A percentile compares a stretch with the other conserved stretches of the same genome.
Conservation (phyloP, 2,329 filamentous ascomycete species). For the Daldinia eschscholtzii region DNA sequence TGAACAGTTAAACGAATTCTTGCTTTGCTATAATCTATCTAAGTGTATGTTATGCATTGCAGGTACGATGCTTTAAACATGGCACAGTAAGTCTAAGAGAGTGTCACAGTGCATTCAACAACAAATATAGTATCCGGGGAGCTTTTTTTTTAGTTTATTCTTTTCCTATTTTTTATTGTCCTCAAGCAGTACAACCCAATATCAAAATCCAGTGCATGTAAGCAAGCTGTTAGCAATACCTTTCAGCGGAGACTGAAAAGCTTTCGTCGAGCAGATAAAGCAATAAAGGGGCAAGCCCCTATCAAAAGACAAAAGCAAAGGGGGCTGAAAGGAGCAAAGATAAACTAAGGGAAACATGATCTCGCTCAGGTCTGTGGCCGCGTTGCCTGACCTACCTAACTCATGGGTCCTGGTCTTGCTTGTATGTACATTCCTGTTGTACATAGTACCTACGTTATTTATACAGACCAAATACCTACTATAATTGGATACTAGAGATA, state of each 20-base stretch:
- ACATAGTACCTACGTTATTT: neutral
- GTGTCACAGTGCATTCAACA: neutral
- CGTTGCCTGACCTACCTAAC: neutral
- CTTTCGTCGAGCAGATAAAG: neutral
- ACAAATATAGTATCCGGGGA: neutral
- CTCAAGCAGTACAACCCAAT: conserved; percentile 2
- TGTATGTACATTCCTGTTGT: neutral
- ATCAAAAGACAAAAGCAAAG: conserved; percentile 1
- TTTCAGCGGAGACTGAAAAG: neutral
- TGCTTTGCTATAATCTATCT: neutral
- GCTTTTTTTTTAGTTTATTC: neutral
- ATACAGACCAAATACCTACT: neutral
- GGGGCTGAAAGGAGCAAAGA: neutral
- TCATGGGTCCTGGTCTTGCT: neutral
- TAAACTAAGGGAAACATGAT: neutral
- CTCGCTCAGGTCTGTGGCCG: neutral
- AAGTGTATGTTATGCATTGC: neutral
- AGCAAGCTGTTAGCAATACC: neutral
- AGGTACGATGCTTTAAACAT: neutral
- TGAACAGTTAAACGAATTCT: conserved; percentile 37
- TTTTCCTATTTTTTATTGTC: conserved; percentile 1
- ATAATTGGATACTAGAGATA: neutral
- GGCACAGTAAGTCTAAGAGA: neutral
- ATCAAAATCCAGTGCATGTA: neutral
- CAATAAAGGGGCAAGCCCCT: neutral